Base-by-base conservation (phyloP, 495 filamentous ascomycete species). In the Cercophora newfieldiana region DNA sequence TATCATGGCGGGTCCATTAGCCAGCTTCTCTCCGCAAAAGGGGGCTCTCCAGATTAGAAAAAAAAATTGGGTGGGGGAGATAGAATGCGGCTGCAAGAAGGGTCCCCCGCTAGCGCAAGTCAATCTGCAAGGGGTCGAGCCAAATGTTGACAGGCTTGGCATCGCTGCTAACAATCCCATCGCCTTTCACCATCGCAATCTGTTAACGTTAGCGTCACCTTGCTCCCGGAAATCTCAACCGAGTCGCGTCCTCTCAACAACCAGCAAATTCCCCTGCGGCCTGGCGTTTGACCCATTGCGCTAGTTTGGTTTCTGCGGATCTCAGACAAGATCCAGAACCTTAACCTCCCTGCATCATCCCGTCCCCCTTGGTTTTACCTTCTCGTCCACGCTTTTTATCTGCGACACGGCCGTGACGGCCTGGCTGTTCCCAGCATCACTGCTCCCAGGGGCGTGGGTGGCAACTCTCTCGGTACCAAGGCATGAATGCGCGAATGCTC, bases 371-470 rank as follows among this genome's bases (percentile, higher is more conserved):
- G 50, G 24, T 6, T 24, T 44, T 44, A n/a, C 12, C 50, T 22
- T 19, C 50, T 53, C 22, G 21, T 14, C 50, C 50, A 24, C 25
- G 10, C n/a, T n/a, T n/a, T 26, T 26, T 24, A 53, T 53, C 50
- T 53, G 50, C 50, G 50, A 53, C 50, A 53, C 50, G 50, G 50
- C 37, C 50, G 50, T 19, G 16, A 53, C 50, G 50, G 50, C 37
- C 37, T 44, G 37, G n/a, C n/a, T 19, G 10, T 53, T 53, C 6
- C 19, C 50, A 53, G 6, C 10, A 53, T 14, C n/a, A 7, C 6
- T 14, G 50, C 3, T 14, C 4, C 4, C 2, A 44, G 37, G 18
- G 10, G 37, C 37, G 4, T 14, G 37, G 4, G 4, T 44, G 37
- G 4, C 18, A n/a, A 44, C 12, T 5, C 37, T 44, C 12, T 44